Conservation (phyloP, 345 rosid genomes). For the Eutrema japonicum region DNA sequence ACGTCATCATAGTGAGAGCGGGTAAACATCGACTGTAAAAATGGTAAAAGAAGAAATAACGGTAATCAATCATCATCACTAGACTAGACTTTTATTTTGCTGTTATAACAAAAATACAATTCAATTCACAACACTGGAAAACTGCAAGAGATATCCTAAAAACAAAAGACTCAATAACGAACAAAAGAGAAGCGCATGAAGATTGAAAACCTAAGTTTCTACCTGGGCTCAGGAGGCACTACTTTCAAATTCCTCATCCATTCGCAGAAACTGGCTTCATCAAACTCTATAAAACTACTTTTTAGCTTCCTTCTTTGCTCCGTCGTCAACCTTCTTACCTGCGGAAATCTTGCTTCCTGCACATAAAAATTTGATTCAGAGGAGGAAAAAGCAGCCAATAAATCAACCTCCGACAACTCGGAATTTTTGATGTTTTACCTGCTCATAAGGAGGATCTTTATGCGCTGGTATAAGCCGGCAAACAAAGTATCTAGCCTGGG, state of each 20-base stretch:
- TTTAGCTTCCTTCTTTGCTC: conserved; percentile 77
- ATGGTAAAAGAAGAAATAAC: not conserved
- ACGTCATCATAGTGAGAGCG: not conserved
- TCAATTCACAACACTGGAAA: conserved; percentile 11
- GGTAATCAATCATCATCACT: not conserved
- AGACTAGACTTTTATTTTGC: conserved; percentile 27
- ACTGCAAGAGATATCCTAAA: conserved; percentile 18
- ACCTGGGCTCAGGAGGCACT: conserved; percentile 76
- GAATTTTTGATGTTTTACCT: conserved; percentile 48
- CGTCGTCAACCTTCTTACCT: conserved; percentile 64
- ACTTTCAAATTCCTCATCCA: conserved; percentile 88
- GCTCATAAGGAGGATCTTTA: conserved; percentile 98
- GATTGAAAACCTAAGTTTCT: conserved; percentile 9
- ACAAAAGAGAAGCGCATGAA: conserved; percentile 7
- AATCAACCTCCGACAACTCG: not conserved
- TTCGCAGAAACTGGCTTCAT: conserved; percentile 91
- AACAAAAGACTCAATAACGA: conserved; percentile 34
- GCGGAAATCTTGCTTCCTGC: conserved; percentile 96
- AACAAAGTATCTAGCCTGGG: conserved; percentile 93
- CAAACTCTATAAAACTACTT: conserved; percentile 83
- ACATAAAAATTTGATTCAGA: conserved; percentile 17
- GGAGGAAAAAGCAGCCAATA: not conserved
- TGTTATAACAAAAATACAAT: conserved; percentile 18
- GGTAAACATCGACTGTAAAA: not conserved
- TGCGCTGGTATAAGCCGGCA: conserved; percentile 94